Percentiles rank a stretch among this genome's conserved stretches.
Evolutionary conservation across 495 filamentous ascomycete species (phyloP).

Genomic region (Aspergillus sclerotioniger): DNA sequence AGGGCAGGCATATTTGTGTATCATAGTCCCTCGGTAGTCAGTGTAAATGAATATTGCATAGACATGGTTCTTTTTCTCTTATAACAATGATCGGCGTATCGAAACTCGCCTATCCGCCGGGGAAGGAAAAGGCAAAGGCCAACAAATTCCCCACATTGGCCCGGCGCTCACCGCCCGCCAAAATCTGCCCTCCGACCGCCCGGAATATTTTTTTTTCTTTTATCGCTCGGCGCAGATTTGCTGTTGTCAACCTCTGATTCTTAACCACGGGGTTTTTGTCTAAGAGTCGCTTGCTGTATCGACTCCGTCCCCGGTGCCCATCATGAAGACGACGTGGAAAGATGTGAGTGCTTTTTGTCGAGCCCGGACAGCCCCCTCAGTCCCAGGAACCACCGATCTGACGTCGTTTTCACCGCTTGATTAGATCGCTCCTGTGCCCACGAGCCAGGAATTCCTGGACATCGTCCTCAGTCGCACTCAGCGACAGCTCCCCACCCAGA

Average conservation of each 20-base stretch:
- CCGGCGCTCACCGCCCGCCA: slow-evolving; percentile 27
- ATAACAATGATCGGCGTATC: background rate
- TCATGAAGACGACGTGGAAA: slow-evolving; percentile 74
- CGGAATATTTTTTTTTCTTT: slow-evolving; percentile 26
- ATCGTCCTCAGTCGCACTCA: slow-evolving; percentile 95
- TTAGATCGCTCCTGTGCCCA: slow-evolving; percentile 85
- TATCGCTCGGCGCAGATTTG: background rate
- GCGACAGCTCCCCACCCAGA: slow-evolving; percentile 91
- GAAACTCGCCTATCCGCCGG: too few species aligned
- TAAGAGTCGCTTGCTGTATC: slow-evolving; percentile 23
- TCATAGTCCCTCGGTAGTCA: slow-evolving; percentile 25
- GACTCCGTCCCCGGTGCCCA: slow-evolving; percentile 36
- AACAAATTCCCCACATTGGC: background rate
- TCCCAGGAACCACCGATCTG: slow-evolving; percentile 13
- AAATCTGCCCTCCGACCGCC: slow-evolving; percentile 25
- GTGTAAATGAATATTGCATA: slow-evolving; percentile 23
- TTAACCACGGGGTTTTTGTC: slow-evolving; percentile 14
- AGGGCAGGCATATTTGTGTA: slow-evolving; percentile 26
- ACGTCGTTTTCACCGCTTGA: slow-evolving; percentile 36
- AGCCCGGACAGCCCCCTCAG: background rate
- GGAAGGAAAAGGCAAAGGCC: too few species aligned
- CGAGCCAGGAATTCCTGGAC: slow-evolving; percentile 91
- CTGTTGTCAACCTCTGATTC: slow-evolving; percentile 10
- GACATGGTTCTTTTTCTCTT: background rate
- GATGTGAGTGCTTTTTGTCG: slow-evolving; percentile 41